A percentile compares a stretch with the other conserved stretches of the same genome.
Evolutionary conservation across 179 eudicot genomes (phyloP).

Genomic region (Carnegiea gigantea): DNA sequence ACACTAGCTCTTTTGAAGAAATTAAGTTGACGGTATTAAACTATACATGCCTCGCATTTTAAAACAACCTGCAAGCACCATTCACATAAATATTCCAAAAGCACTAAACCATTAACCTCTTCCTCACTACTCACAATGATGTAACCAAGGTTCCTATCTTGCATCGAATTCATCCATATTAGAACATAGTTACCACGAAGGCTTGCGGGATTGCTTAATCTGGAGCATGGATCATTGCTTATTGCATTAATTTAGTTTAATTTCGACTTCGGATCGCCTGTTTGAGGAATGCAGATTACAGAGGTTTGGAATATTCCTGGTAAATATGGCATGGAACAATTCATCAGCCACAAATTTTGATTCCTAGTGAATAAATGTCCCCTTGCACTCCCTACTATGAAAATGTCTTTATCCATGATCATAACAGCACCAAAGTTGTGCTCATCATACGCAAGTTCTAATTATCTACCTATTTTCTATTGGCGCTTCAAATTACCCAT

Average conservation of each 20-base stretch:
- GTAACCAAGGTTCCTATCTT: neutral
- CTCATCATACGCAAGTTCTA: neutral
- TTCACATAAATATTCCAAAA: neutral
- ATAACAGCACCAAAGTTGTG: neutral
- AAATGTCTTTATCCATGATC: neutral
- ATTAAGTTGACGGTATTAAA: neutral
- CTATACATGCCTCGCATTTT: neutral
- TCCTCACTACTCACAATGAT: neutral
- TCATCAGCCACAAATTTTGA: neutral
- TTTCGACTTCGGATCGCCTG: too few relatives aligned
- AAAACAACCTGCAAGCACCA: neutral
- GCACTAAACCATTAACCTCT: neutral
- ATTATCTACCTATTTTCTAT: neutral
- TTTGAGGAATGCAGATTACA: too few relatives aligned
- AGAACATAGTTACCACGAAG: neutral
- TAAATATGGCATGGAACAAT: neutral
- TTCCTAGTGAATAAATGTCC: neutral
- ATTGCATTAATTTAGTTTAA: too few relatives aligned
- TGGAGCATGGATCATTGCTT: too few relatives aligned
- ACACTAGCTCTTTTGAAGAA: neutral
- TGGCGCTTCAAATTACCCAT: neutral
- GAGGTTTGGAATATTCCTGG: too few relatives aligned
- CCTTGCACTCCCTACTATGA: neutral
- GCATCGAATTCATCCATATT: neutral
- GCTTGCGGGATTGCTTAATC: too few relatives aligned